Evolutionary conservation across 2,329 filamentous ascomycete genomes (phyloP), one percentile per base, ranked within the genome.

Genomic region (Penicillium sumatraense): DNA sequence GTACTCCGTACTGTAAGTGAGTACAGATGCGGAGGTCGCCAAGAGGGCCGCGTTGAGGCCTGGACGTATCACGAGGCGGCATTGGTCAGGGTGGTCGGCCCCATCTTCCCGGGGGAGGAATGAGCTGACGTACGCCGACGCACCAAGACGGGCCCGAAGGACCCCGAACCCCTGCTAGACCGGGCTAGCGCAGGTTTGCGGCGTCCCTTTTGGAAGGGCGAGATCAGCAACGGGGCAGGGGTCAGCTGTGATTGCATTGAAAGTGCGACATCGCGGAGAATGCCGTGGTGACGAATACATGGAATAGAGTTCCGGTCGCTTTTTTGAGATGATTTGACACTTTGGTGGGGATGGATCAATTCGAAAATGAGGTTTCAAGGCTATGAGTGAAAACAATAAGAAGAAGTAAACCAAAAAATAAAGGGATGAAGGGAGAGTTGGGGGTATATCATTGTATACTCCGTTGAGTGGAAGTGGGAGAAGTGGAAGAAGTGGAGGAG

Each of bases 41-140:
- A 60, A 60, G 54, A 33, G 18, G 16, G 24, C 18, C 42, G 23
- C 47, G 24, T 54, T 35, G 48, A 27, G 14, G 47, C 18, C 41
- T 33, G 29, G 20, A 46, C 54, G 49, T 54, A 56, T 59, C 51
- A 57, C 27, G 50, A 53, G 23, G 49, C 52, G 52, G 42, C 18
- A 46, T 46, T 31, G 24, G 26, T 16, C 27, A 46, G 44, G 42
- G 35, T 42, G 41, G 29, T 45, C 36, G 42, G 50, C 47, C 48
- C 46, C 45, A 42, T 49, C 21, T 21, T 11, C 36, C 38, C 50
- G 27, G 51, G 53, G 44, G 27, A 47, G 49, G 46, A 42, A 56
- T 57, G 50, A 61, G 59, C 59, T 61, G 59, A 61, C 59, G 59
- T 61, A 61, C 23, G 46, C 56, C 44, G 51, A 49, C 40, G 51